Conservation (phyloP, 306 rosid genomes). For the Vicia faba region DNA sequence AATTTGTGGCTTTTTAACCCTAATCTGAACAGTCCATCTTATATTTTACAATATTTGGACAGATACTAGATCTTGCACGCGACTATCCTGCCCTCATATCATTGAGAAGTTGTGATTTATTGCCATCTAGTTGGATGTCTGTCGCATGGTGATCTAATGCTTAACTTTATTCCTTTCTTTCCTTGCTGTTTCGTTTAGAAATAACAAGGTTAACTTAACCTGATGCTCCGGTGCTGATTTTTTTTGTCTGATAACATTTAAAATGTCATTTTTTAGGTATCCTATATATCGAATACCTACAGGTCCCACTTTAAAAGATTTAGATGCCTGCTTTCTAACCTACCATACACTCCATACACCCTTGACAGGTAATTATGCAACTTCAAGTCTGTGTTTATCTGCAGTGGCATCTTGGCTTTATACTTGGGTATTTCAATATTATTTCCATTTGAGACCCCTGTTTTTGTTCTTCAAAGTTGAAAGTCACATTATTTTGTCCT, state of each 20-base stretch:
- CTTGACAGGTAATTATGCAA: constrained; percentile 54
- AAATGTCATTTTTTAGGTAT: constrained; percentile 64
- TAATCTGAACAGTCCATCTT: constrained; percentile 37
- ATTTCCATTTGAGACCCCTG: background rate
- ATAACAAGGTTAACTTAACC: constrained; percentile 21
- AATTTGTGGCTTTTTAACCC: constrained; percentile 25
- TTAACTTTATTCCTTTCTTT: background rate
- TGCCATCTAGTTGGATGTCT: constrained; percentile 79
- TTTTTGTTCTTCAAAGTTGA: background rate
- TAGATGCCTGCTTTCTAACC: constrained; percentile 82
- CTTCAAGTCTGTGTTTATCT: constrained; percentile 24
- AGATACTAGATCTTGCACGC: constrained; percentile 76
- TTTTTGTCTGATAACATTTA: constrained; percentile 35
- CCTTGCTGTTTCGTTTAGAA: background rate
- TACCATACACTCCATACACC: constrained; percentile 74
- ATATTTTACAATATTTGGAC: constrained; percentile 38
- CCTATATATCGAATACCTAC: constrained; percentile 88
- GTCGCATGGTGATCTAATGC: constrained; percentile 71
- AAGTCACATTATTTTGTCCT: background rate
- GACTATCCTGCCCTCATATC: constrained; percentile 66
- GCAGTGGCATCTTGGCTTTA: constrained; percentile 9
- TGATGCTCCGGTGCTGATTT: constrained; percentile 26
- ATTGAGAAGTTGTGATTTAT: constrained; percentile 81
- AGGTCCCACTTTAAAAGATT: constrained; percentile 79
- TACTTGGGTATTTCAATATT: constrained; percentile 11